Evolutionary conservation across 805 yeast species (phyloP).

Genomic region (Ogataea pini): DNA sequence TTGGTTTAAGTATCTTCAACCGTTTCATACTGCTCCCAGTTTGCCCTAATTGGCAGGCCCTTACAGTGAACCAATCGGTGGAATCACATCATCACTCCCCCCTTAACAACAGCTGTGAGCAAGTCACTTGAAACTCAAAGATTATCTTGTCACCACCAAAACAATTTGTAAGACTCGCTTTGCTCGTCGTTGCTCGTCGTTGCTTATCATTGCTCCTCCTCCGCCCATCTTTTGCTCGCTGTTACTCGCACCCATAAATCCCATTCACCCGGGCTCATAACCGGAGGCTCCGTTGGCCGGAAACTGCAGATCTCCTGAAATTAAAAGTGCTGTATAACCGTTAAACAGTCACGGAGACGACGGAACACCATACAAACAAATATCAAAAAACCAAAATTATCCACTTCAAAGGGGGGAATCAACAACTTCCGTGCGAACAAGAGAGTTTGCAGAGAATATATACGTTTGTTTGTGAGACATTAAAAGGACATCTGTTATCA

Average conservation of each 20-base stretch:
- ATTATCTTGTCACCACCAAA: too few species aligned
- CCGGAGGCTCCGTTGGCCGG: slow-evolving; percentile 9
- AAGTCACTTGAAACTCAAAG: too few species aligned
- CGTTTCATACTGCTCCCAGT: too few species aligned
- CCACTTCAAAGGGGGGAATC: not conserved
- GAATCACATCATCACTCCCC: too few species aligned
- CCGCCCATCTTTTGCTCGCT: not conserved
- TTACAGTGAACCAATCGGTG: too few species aligned
- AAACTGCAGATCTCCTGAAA: slow-evolving; percentile 9
- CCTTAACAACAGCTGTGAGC: too few species aligned
- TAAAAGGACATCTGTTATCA: slow-evolving; percentile 1
- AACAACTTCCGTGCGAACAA: not conserved
- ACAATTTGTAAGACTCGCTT: too few species aligned
- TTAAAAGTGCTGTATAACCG: slow-evolving; percentile 5
- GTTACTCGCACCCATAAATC: not conserved
- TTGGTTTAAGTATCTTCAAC: too few species aligned
- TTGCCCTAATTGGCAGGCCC: too few species aligned
- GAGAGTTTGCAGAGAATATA: not conserved
- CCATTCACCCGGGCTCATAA: slow-evolving; percentile 2
- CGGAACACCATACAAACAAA: not conserved
- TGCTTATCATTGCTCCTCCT: not conserved
- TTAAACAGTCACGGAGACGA: slow-evolving; percentile 3
- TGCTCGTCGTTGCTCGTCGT: too few species aligned
- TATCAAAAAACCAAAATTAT: not conserved
- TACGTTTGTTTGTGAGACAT: slow-evolving; percentile 1